Conservation (phyloP, 2,329 filamentous ascomycete species). For the Colletotrichum spaethianum region DNA sequence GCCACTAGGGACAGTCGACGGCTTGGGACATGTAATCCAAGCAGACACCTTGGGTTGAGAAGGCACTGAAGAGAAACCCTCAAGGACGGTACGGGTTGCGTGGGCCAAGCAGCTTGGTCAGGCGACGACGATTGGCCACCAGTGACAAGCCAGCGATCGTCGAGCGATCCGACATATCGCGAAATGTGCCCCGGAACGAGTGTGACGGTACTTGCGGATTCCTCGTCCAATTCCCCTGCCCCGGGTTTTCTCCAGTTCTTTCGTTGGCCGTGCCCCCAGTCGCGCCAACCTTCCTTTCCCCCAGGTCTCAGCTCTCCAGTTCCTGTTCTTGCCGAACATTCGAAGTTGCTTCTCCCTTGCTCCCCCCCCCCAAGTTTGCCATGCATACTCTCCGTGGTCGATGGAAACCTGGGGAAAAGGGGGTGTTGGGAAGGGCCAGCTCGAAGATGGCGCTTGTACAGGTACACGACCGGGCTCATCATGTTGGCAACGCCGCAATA, state of each 20-base stretch:
- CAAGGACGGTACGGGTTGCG: constrained; percentile 37
- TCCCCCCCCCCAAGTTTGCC: constrained; percentile 9
- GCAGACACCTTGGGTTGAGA: not conserved
- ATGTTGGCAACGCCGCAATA: not conserved
- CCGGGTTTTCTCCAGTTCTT: constrained; percentile 26
- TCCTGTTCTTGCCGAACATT: constrained; percentile 38
- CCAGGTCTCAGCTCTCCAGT: not conserved
- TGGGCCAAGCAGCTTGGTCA: constrained; percentile 40
- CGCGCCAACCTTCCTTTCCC: constrained; percentile 25
- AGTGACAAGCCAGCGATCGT: constrained; percentile 35
- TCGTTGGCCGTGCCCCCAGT: constrained; percentile 10
- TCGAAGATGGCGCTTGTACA: not conserved
- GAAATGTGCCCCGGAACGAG: constrained; percentile 27
- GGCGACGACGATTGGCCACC: constrained; percentile 32
- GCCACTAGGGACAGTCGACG: not conserved
- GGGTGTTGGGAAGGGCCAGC: not conserved
- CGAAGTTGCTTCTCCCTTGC: not conserved
- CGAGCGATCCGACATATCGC: constrained; percentile 31
- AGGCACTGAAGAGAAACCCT: constrained; percentile 7
- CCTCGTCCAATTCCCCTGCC: constrained; percentile 14
- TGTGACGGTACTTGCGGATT: constrained; percentile 22
- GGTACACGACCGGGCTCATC: not conserved
- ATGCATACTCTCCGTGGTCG: not conserved
- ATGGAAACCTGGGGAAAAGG: constrained; percentile 37
- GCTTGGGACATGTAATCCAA: constrained; percentile 16